Evolutionary conservation across 176 grass and related monocot genomes (phyloP).

Genomic region (Triticum aestivum): DNA sequence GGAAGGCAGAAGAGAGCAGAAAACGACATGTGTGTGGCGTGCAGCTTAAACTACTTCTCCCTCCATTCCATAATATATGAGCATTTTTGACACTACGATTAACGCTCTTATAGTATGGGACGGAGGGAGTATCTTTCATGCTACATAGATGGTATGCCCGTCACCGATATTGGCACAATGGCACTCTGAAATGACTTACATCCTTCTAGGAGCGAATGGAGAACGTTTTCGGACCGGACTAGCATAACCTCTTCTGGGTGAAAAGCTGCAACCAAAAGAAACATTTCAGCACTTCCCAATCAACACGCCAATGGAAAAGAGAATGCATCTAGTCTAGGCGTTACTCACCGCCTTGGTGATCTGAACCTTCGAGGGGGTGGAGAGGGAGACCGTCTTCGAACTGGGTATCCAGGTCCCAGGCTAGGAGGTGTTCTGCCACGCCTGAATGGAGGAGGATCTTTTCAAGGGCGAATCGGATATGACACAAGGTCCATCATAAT

Average conservation of each 20-base stretch:
- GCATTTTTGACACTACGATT: no score
- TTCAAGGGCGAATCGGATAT: constrained; percentile 33
- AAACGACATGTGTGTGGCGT: constrained; percentile 57
- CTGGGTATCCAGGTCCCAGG: constrained; percentile 49
- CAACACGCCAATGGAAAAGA: background rate
- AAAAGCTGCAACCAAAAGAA: constrained; percentile 40
- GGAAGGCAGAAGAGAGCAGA: constrained; percentile 64
- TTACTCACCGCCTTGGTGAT: constrained; percentile 65
- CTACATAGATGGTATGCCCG: constrained; percentile 86
- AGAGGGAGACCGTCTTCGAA: constrained; percentile 74
- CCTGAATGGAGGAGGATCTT: constrained; percentile 41
- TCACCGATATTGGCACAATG: constrained; percentile 83
- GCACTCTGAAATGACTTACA: constrained; percentile 91
- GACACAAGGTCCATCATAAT: no score
- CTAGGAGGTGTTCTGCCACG: constrained; percentile 45
- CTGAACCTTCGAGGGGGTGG: constrained; percentile 63
- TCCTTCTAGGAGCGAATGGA: constrained; percentile 59
- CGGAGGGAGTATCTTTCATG: constrained; percentile 17
- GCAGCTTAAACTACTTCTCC: constrained; percentile 46
- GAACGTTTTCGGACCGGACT: constrained; percentile 61
- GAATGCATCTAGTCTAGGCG: background rate
- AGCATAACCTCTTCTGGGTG: constrained; percentile 65
- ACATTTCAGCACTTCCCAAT: constrained; percentile 10
- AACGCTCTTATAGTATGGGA: no score
- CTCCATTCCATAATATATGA: no score